A percentile compares a stretch with the other conserved stretches of the same genome.
phyloP scores from a whole-genome alignment of 1,139 yeast species.

The Sugiyamaella pinicola region DNA sequence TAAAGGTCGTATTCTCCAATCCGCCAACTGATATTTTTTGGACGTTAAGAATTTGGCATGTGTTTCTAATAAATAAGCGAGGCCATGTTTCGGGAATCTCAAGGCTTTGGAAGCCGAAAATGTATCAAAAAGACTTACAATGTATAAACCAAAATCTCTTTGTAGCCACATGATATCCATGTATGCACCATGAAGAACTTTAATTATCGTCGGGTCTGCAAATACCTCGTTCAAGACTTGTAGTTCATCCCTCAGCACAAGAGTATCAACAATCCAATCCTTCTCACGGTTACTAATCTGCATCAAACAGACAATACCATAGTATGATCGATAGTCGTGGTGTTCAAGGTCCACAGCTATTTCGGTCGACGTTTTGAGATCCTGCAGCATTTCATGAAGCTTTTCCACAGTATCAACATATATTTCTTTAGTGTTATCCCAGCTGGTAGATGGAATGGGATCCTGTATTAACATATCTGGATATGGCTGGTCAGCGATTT shows the following conservation, averaged over 20 bases:
- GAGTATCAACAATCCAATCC: slow-evolving; percentile 84
- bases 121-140: slow-evolving; percentile 91
- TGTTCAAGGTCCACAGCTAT: slow-evolving; percentile 98
- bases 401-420: slow-evolving; percentile 70
- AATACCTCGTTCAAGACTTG: slow-evolving; percentile 69
- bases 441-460: slow-evolving; percentile 61
- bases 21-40: slow-evolving; percentile 93
- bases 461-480: slow-evolving; percentile 55
- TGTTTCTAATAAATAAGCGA: slow-evolving; percentile 79
- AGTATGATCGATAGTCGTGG: slow-evolving; percentile 87
- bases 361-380: slow-evolving; percentile 55
- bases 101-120: slow-evolving; percentile 82
- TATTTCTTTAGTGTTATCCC: slow-evolving; percentile 64
- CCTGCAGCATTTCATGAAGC: slow-evolving; percentile 57
- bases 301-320: slow-evolving; percentile 91
- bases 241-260: slow-evolving; percentile 72
- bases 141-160: slow-evolving; percentile 87
- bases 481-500: slow-evolving; percentile 71
- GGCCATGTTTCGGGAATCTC: slow-evolving; percentile 77
- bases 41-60: slow-evolving; percentile 86
- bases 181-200: slow-evolving; percentile 93
- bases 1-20: slow-evolving; percentile 93
- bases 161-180: slow-evolving; percentile 98
- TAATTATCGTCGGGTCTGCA: slow-evolving; percentile 75
- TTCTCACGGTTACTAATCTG: slow-evolving; percentile 82